Conservation (phyloP, 2,329 filamentous ascomycete species). For the Alternaria postmessia region DNA sequence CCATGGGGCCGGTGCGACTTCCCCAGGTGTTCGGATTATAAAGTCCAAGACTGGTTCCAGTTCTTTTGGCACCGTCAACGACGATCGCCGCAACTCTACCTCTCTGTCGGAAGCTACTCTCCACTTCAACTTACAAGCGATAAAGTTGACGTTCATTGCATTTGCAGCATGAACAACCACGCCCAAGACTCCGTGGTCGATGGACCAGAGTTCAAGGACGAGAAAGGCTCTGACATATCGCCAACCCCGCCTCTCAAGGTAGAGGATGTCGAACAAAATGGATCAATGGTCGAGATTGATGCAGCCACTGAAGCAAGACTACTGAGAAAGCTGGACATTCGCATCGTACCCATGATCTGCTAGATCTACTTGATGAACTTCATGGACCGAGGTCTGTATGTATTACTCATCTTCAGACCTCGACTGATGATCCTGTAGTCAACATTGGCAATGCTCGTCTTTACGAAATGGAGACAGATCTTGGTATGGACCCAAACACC, state of each 20-base stretch:
- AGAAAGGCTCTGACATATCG: slow-evolving; percentile 19
- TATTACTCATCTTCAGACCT: not conserved
- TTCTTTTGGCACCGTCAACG: slow-evolving; percentile 5
- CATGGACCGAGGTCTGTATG: slow-evolving; percentile 57
- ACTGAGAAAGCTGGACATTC: slow-evolving; percentile 58
- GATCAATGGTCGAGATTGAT: slow-evolving; percentile 45
- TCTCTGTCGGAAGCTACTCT: not conserved
- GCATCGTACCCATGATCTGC: slow-evolving; percentile 63
- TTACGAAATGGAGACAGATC: slow-evolving; percentile 27
- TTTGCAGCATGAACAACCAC: slow-evolving; percentile 11
- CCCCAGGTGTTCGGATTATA: slow-evolving; percentile 16
- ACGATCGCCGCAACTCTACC: slow-evolving; percentile 9
- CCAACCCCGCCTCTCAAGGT: slow-evolving; percentile 22
- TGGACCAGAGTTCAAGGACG: slow-evolving; percentile 18
- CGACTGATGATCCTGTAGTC: slow-evolving; percentile 15
- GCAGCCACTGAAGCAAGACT: slow-evolving; percentile 56
- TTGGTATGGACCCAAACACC: slow-evolving; percentile 24
- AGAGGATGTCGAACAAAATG: slow-evolving; percentile 23
- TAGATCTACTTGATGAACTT: slow-evolving; percentile 59
- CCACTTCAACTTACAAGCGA: not conserved
- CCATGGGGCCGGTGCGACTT: slow-evolving; percentile 16
- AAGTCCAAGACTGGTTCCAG: slow-evolving; percentile 13
- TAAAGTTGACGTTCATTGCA: not conserved
- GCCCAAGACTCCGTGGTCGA: not conserved
- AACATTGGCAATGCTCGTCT: slow-evolving; percentile 54